Base-by-base conservation (phyloP, 495 filamentous ascomycete species). In the Penicillium roqueforti region DNA sequence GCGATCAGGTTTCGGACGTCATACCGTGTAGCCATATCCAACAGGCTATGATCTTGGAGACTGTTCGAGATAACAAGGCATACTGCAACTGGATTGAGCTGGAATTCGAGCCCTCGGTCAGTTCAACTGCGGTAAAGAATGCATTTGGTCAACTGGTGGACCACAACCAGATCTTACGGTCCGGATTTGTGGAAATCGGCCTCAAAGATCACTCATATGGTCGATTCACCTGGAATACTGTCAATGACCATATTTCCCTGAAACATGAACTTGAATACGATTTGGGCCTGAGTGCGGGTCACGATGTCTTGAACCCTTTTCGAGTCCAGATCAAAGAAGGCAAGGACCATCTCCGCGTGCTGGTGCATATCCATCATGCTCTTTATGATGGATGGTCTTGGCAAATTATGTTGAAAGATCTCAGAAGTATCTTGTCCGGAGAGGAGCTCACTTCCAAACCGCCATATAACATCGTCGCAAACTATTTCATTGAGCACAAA, bases 301-400 rank as follows among this genome's bases (percentile, higher is more conserved):
- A 70, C 48, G 16, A 78, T 77, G 66, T 87, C 16, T 71, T 86
- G 8, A 71, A 71, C 22, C 87, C 87, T 1, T 69, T 89, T 34
- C 73, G 66, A 3, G 67, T 87, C 9, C 77, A 83, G 42, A 62
- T 90, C 1, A 57, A 66, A 6, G 48, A 57, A 10, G 56, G 42
- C 20, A 36, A 50, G 4, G 51, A 61, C 1, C 54, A 54, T 4
- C 49, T 79, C 3, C 66, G 77, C 77, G 34, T 66, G 6, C 44
- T 73, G 6, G 54, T 76, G 10, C 71, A 72, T 31, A 76, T 92
- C 5, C 89, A 91, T 55, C 89, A 95, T 68, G 81, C 86, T 0
- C 62, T 92, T 0, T 93, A 93, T 58, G 89, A 95, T 60, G 89
- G 88, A 6, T 95, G 89, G 89, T 88, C 87, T 5, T 77, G 88